These are phyloP conservation scores for Phytophthora fragariaefolia DNA, from an alignment of 352 stramenopile species.

Conservation along the genomic window DNA sequence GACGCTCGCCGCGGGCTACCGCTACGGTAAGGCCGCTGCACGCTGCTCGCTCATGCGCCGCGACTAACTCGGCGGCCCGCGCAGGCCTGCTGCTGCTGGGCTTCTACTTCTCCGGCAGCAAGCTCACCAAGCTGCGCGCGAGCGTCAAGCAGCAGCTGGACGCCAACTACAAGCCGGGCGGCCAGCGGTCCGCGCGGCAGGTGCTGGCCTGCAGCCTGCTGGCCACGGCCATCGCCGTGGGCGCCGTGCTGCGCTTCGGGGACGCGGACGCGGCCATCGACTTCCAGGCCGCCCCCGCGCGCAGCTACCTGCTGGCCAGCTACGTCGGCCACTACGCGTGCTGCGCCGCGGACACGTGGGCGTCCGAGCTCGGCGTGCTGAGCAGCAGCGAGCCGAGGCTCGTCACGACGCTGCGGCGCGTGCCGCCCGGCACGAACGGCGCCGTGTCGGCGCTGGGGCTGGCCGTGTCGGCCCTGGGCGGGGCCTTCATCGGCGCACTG, in stretches of 20 bases:
- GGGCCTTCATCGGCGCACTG: constrained; percentile 87
- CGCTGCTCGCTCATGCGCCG: not conserved
- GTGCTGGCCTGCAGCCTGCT: constrained; percentile 86
- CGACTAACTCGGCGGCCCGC: constrained; percentile 7
- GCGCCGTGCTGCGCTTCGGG: constrained; percentile 44
- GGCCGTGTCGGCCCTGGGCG: constrained; percentile 82
- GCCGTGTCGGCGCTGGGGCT: constrained; percentile 90
- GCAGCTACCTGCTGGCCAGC: constrained; percentile 65
- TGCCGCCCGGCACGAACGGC: constrained; percentile 95
- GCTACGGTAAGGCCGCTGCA: constrained; percentile 52
- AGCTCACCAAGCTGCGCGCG: constrained; percentile 80
- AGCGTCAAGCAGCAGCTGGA: constrained; percentile 68
- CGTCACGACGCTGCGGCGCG: constrained; percentile 80
- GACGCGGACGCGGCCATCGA: constrained; percentile 52
- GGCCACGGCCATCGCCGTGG: constrained; percentile 70
- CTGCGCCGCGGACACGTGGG: constrained; percentile 94
- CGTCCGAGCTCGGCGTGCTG: constrained; percentile 95
- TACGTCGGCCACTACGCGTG: constrained; percentile 95
- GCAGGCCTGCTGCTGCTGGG: constrained; percentile 75
- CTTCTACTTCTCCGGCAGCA: constrained; percentile 90
- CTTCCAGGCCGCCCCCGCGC: constrained; percentile 37
- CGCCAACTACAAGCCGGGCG: constrained; percentile 78
- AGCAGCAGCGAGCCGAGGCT: constrained; percentile 77
- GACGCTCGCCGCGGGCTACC: constrained; percentile 67
- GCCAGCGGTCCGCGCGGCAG: constrained; percentile 74